These are phyloP conservation scores for Drechslerella dactyloides DNA, from an alignment of 2,329 filamentous ascomycete genomes.

Conservation along the genomic window DNA sequence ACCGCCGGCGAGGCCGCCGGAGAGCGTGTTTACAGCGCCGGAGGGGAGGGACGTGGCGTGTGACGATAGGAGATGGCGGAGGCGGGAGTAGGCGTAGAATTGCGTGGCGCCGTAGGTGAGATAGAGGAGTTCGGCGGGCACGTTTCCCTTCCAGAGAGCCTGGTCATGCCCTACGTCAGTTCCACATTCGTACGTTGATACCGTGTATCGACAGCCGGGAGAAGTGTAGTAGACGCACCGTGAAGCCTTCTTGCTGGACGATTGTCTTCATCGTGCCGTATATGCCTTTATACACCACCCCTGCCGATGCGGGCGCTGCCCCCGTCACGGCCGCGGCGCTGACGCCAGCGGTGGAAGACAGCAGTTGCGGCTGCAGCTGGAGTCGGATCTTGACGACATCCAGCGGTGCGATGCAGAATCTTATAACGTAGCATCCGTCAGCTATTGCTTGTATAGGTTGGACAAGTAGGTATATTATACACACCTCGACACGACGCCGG, in stretches of 20 bases:
- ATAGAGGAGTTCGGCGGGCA: constrained; percentile 93
- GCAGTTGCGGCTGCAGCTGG: constrained; percentile 79
- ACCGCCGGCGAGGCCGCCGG: constrained; percentile 82
- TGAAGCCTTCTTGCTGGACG: constrained; percentile 78
- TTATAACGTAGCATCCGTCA: constrained; percentile 57
- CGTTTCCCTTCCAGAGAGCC: constrained; percentile 95
- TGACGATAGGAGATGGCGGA: constrained; percentile 63
- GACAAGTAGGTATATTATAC: background rate
- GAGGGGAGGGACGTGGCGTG: constrained; percentile 62
- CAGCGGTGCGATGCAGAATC: constrained; percentile 91
- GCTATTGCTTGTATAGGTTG: background rate
- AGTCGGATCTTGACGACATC: constrained; percentile 98
- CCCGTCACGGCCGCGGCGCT: constrained; percentile 60
- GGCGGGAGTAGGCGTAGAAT: constrained; percentile 82
- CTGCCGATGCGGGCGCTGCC: constrained; percentile 55
- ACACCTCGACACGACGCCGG: constrained; percentile 6
- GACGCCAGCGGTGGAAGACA: constrained; percentile 62
- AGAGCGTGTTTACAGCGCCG: constrained; percentile 73
- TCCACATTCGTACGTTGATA: background rate
- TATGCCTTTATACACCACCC: constrained; percentile 71
- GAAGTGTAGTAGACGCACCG: constrained; percentile 60
- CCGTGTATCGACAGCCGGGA: too few species aligned
- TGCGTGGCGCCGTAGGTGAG: constrained; percentile 87
- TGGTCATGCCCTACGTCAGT: constrained; percentile 48
- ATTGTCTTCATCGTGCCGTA: constrained; percentile 78